Base-by-base conservation (phyloP, 805 yeast genomes). In the Tetrapisispora fleetii region DNA sequence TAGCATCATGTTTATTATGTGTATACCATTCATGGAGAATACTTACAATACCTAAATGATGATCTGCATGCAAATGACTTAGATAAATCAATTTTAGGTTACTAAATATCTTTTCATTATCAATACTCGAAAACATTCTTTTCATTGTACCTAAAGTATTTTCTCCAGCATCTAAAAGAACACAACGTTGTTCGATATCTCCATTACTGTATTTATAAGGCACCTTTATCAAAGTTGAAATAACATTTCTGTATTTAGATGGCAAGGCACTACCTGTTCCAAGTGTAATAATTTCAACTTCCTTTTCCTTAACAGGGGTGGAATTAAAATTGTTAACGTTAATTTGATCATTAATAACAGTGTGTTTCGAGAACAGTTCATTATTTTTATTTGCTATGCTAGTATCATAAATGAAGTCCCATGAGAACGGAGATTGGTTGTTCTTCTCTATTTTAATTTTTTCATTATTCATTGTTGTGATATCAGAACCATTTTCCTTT, bases 241-340 rank as follows among this genome's bases (percentile, higher is more conserved):
- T 76, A 1, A 93, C 99, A 60, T 93, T 93, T 55, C 98, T 74
- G 56, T 80, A 78, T 50, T 79, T 78, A 0, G 95, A 80, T 0
- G 99, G 99, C 32, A 87, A 64, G 0, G 98, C 93, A 33, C 95
- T 83, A 0, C 98, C 98, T 0, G 99, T 93, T 3, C 99, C 99
- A 8, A 91, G 65, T 0, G 95, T 83, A 10, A 85, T 70, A 0
- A 83, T 67, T 58, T 86, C 88, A 1, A 83, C 82, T 52, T 79
- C 76, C 37, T 74, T 79, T 48, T 67, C 69, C 48, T 77, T 67
- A 4, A 50, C 58, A 0, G 61, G 17, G 2, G 69, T 48, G 69
- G 70, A 49, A 42, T 59, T 57, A 40, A 61, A 64, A 36, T 48
- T 73, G 63, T 59, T 60, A 13, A 50, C 51, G 46, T 54, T 48